phyloP scores from a whole-genome alignment of 768 basidiomycete genomes.

The Suillus fuscotomentosus region DNA sequence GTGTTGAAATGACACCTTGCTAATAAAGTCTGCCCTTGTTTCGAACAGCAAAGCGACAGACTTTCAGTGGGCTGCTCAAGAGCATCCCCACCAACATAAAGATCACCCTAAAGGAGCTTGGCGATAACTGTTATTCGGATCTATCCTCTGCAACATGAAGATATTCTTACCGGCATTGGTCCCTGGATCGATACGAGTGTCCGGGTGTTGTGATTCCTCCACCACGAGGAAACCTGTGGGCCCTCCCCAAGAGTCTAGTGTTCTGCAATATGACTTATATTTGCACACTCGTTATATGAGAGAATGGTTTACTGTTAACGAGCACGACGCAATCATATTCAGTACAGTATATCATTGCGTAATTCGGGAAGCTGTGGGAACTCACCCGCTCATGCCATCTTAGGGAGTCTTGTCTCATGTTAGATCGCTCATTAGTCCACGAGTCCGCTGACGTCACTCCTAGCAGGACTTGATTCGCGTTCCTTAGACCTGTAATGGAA shows the following conservation, averaged over 20 bases:
- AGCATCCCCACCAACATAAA: neutral
- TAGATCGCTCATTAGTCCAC: neutral
- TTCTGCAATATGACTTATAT: neutral
- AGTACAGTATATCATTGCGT: neutral
- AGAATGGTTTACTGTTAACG: neutral
- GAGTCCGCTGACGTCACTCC: neutral
- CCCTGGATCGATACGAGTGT: conserved; percentile 3
- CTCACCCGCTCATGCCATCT: neutral
- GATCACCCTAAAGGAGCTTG: neutral
- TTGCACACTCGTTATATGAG: neutral
- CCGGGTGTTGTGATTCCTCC: conserved; percentile 6
- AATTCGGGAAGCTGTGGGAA: neutral
- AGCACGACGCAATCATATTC: neutral
- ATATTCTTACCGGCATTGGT: neutral
- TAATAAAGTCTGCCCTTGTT: neutral
- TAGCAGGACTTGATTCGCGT: neutral
- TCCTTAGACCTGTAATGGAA: neutral
- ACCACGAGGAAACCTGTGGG: neutral
- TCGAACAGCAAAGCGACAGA: neutral
- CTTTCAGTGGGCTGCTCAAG: neutral
- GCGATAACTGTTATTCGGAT: neutral
- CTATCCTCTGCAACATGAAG: neutral
- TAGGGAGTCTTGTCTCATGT: neutral
- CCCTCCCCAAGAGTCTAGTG: neutral
- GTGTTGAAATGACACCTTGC: neutral